Conservation (phyloP, 352 stramenopile species). For the Blastocystis sp. region DNA sequence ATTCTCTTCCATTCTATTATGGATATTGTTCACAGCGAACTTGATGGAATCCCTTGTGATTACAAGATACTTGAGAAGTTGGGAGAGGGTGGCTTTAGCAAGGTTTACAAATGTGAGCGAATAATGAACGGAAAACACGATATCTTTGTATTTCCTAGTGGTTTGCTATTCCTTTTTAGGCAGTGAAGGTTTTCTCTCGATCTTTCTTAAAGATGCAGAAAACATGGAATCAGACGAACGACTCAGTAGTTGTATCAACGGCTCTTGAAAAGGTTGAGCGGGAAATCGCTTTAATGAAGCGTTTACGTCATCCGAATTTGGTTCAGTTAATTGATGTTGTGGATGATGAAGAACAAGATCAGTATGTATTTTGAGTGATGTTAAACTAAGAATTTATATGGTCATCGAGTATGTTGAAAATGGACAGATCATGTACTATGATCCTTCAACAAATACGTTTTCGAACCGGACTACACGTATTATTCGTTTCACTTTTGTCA, state of each 20-base stretch:
- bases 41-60: slow-evolving; percentile 51
- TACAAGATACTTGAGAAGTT: slow-evolving; percentile 55
- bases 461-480: background rate
- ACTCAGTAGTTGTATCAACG: slow-evolving; percentile 58
- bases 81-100: slow-evolving; percentile 39
- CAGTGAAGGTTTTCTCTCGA: slow-evolving; percentile 64
- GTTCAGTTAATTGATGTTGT: slow-evolving; percentile 84
- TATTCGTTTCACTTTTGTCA: background rate
- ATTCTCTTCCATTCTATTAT: background rate
- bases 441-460: slow-evolving; percentile 4
- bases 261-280: slow-evolving; percentile 65
- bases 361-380: slow-evolving; percentile 57
- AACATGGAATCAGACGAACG: slow-evolving; percentile 11
- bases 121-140: slow-evolving; percentile 34
- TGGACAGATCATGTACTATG: slow-evolving; percentile 67
- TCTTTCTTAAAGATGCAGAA: slow-evolving; percentile 67
- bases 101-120: slow-evolving; percentile 59
- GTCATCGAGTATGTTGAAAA: slow-evolving; percentile 72
- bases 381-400: slow-evolving; percentile 83
- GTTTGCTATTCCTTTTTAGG: slow-evolving; percentile 15
- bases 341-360: slow-evolving; percentile 75
- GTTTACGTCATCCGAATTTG: slow-evolving; percentile 83
- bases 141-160: slow-evolving; percentile 1
- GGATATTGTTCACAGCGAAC: slow-evolving; percentile 33
- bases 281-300: slow-evolving; percentile 87